These are phyloP conservation scores for Alternaria viburni DNA, from an alignment of 2,329 filamentous ascomycete species.

Conservation along the genomic window DNA sequence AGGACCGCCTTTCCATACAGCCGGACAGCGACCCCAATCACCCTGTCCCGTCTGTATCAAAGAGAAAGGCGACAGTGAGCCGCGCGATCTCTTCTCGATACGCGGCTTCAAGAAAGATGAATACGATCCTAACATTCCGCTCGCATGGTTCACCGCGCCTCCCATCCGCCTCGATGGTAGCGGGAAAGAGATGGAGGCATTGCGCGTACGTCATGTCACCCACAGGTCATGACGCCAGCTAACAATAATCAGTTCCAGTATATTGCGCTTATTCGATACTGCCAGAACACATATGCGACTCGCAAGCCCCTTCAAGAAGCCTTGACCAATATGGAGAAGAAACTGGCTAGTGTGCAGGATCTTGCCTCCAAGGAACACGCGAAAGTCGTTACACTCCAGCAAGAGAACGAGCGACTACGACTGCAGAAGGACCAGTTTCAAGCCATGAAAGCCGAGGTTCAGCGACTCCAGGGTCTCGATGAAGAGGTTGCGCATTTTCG, in stretches of 20 bases:
- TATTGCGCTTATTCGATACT: conserved; percentile 36
- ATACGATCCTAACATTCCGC: conserved; percentile 53
- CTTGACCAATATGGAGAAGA: conserved; percentile 26
- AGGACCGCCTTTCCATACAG: conserved; percentile 56
- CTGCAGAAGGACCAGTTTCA: conserved; percentile 14
- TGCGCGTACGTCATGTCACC: conserved; percentile 43
- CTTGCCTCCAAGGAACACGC: conserved; percentile 46
- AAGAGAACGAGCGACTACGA: conserved; percentile 26
- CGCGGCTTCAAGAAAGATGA: conserved; percentile 52
- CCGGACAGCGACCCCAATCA: conserved; percentile 49
- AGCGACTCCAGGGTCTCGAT: conserved; percentile 26
- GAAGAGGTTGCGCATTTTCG: conserved; percentile 26
- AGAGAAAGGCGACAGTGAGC: conserved; percentile 43
- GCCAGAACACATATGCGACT: conserved; percentile 27
- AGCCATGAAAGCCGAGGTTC: conserved; percentile 17
- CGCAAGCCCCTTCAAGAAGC: conserved; percentile 24
- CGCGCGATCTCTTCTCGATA: conserved; percentile 53
- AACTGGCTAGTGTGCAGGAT: conserved; percentile 35
- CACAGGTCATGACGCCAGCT: conserved; percentile 5
- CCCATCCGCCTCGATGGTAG: conserved; percentile 50
- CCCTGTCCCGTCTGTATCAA: conserved; percentile 54
- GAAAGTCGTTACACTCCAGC: conserved; percentile 33
- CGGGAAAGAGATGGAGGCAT: conserved; percentile 49
- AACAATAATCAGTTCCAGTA: conserved; percentile 56
- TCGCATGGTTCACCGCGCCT: conserved; percentile 53